Conservation (phyloP, 2,329 filamentous ascomycete genomes). For the Geosmithia morbida region DNA sequence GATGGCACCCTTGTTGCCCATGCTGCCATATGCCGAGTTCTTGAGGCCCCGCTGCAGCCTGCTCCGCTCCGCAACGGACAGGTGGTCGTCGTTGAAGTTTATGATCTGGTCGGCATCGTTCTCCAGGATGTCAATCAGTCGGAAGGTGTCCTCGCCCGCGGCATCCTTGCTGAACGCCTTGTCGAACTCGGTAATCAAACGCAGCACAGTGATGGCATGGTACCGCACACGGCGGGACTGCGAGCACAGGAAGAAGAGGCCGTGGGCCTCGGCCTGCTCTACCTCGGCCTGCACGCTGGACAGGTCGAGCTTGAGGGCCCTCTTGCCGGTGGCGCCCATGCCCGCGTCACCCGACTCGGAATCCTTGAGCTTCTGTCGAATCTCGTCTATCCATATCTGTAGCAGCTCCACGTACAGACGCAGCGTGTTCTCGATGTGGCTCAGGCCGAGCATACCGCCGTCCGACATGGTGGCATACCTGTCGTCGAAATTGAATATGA, state of each 20-base stretch:
- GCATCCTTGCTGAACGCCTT: constrained; percentile 62
- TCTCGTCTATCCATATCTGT: constrained; percentile 96
- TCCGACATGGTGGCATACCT: constrained; percentile 97
- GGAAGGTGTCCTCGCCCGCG: constrained; percentile 46
- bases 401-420: constrained; percentile 86
- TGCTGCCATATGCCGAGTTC: constrained; percentile 59
- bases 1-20: constrained; percentile 69
- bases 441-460: constrained; percentile 85
- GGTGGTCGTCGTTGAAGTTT: constrained; percentile 80
- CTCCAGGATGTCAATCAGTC: constrained; percentile 86
- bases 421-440: constrained; percentile 88
- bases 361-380: constrained; percentile 71
- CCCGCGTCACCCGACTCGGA: constrained; percentile 52
- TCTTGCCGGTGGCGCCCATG: constrained; percentile 47
- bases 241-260: constrained; percentile 92
- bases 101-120: constrained; percentile 79
- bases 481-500: constrained; percentile 98
- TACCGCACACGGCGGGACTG: constrained; percentile 80
- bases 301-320: constrained; percentile 67
- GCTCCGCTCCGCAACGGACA: constrained; percentile 85
- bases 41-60: constrained; percentile 81
- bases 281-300: constrained; percentile 86
- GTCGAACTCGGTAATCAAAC: constrained; percentile 88
- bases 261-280: constrained; percentile 92
- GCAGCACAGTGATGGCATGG: constrained; percentile 83